phyloP scores from a whole-genome alignment of 2,329 filamentous ascomycete genomes.

The Aspergillus niger region DNA sequence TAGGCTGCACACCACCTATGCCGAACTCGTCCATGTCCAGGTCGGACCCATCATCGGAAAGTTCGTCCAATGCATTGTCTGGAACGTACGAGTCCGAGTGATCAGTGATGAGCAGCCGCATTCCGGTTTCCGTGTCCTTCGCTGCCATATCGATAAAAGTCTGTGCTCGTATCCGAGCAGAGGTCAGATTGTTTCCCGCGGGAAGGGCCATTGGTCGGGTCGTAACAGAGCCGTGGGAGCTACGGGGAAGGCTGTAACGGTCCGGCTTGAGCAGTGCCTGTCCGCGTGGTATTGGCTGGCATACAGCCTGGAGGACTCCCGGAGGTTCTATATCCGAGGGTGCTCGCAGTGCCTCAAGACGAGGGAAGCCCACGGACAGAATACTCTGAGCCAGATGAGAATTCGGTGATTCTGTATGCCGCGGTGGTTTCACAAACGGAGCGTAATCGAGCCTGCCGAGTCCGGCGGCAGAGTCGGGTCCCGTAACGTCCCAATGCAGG shows the following conservation, averaged over 20 bases:
- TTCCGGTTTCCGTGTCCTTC: slow-evolving; percentile 44
- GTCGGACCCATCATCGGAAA: slow-evolving; percentile 35
- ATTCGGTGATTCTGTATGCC: slow-evolving; percentile 41
- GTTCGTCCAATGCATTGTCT: slow-evolving; percentile 33
- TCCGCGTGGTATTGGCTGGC: slow-evolving; percentile 41
- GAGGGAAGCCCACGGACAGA: slow-evolving; percentile 45
- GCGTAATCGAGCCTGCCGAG: slow-evolving; percentile 41
- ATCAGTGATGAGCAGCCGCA: slow-evolving; percentile 46
- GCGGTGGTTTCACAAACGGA: slow-evolving; percentile 39
- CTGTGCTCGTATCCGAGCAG: slow-evolving; percentile 48
- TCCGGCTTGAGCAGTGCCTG: slow-evolving; percentile 44
- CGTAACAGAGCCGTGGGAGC: slow-evolving; percentile 46
- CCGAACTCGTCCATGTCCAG: slow-evolving; percentile 38
- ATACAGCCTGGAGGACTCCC: slow-evolving; percentile 47
- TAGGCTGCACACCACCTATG: slow-evolving; percentile 30
- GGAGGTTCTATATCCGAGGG: slow-evolving; percentile 48
- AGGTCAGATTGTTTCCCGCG: slow-evolving; percentile 47
- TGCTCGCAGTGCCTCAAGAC: slow-evolving; percentile 43
- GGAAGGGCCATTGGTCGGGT: slow-evolving; percentile 45
- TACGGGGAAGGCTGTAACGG: slow-evolving; percentile 44
- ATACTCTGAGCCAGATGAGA: slow-evolving; percentile 49
- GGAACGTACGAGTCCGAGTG: slow-evolving; percentile 42
- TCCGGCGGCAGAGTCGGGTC: slow-evolving; percentile 39
- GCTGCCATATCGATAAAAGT: slow-evolving; percentile 48
- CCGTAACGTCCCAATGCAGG: slow-evolving; percentile 59